Evolutionary conservation across 2,329 filamentous ascomycete species (phyloP).

Genomic region (Fusarium tjaetaba): DNA sequence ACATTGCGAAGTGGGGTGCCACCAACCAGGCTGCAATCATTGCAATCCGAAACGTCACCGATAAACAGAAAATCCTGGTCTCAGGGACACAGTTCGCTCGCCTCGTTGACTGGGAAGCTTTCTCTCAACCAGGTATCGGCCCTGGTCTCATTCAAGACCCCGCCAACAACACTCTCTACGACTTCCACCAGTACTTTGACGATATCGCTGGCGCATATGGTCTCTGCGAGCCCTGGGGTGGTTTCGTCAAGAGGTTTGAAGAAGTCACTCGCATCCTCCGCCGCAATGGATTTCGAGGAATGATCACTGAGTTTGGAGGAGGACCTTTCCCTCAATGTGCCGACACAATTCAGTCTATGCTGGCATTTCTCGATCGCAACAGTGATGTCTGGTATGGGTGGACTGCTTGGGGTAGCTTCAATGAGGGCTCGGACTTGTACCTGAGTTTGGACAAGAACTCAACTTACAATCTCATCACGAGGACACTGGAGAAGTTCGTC

Average conservation of each 20-base stretch:
- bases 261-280: neutral
- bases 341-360: neutral
- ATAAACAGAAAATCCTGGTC: neutral
- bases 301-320: neutral
- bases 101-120: neutral
- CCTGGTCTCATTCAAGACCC: neutral
- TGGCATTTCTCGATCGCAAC: neutral
- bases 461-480: neutral
- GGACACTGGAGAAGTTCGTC: neutral
- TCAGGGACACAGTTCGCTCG: neutral
- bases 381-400: slow-evolving; percentile 3
- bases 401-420: neutral
- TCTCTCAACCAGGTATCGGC: neutral
- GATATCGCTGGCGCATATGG: neutral
- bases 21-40: neutral
- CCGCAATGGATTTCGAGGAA: neutral
- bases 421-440: neutral
- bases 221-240: neutral
- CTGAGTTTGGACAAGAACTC: neutral
- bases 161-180: neutral
- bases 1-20: neutral
- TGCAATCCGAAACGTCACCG: neutral
- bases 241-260: neutral
- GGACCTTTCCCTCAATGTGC: neutral
- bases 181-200: slow-evolving; percentile 4